These are phyloP conservation scores for Ceratocystis ficicola DNA, from an alignment of 2,329 filamentous ascomycete genomes.

Conservation along the genomic window DNA sequence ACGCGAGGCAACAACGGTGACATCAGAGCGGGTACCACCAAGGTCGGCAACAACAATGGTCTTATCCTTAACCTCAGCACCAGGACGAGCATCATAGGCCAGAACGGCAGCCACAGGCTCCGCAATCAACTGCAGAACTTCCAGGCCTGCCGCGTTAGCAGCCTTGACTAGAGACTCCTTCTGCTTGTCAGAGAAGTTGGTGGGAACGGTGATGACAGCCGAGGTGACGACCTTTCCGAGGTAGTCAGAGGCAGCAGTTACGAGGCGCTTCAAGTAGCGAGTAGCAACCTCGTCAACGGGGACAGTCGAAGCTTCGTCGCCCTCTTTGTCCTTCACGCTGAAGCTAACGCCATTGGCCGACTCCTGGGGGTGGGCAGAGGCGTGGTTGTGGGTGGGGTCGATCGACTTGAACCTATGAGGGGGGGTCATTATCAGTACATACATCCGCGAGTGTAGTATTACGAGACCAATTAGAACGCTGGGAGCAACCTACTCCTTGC, in stretches of 20 bases:
- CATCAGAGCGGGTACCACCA: slow-evolving; percentile 83
- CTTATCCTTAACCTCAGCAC: slow-evolving; percentile 68
- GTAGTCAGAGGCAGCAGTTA: slow-evolving; percentile 76
- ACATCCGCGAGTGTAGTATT: not conserved
- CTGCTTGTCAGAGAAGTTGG: slow-evolving; percentile 82
- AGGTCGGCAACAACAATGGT: slow-evolving; percentile 83
- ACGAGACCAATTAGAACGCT: not conserved
- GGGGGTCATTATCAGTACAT: not conserved
- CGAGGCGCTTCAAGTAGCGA: slow-evolving; percentile 71
- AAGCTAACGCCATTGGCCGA: slow-evolving; percentile 62
- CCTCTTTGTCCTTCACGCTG: slow-evolving; percentile 60
- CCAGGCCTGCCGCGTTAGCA: slow-evolving; percentile 67
- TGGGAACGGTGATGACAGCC: slow-evolving; percentile 88
- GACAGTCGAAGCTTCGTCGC: slow-evolving; percentile 46
- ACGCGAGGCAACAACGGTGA: slow-evolving; percentile 78
- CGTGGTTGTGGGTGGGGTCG: slow-evolving; percentile 89
- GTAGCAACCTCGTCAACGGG: slow-evolving; percentile 71
- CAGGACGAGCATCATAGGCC: slow-evolving; percentile 78
- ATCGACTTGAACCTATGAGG: slow-evolving; percentile 64
- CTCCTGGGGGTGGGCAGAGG: slow-evolving; percentile 79
- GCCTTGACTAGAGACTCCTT: slow-evolving; percentile 66
- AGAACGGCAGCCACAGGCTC: slow-evolving; percentile 83
- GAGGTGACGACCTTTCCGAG: slow-evolving; percentile 86
- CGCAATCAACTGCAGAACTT: slow-evolving; percentile 83
- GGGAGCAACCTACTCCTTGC: slow-evolving; percentile 60